Percentiles rank a stretch among this genome's conserved stretches.
Conservation (phyloP, 192 early-diverging fungal genomes). For the Linnemannia hyalina region DNA sequence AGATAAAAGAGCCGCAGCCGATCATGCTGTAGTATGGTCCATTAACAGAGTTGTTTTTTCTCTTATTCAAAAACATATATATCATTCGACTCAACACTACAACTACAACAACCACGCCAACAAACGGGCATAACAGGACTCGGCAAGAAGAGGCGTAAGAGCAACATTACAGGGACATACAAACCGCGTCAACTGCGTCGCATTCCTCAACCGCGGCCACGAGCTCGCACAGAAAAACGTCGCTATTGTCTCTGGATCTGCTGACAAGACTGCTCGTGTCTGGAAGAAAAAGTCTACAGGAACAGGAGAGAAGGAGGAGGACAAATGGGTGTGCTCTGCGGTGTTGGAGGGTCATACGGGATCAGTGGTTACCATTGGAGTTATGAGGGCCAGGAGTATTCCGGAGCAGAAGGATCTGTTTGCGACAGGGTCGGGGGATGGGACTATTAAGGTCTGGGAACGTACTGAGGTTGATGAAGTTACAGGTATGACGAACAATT, state of each 20-base stretch:
- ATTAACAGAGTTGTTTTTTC: not conserved
- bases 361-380: constrained; percentile 76
- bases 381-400: constrained; percentile 62
- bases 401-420: constrained; percentile 63
- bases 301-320: constrained; percentile 26
- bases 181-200: constrained; percentile 81
- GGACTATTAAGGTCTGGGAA: constrained; percentile 79
- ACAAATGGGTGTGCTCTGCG: constrained; percentile 72
- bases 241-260: constrained; percentile 82
- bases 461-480: constrained; percentile 54
- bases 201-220: constrained; percentile 71
- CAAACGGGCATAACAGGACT: constrained; percentile 50
- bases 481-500: constrained; percentile 41
- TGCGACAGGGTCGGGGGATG: constrained; percentile 79
- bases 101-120: not conserved
- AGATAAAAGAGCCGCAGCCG: not conserved
- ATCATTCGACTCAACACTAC: not conserved
- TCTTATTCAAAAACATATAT: not conserved
- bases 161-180: constrained; percentile 82
- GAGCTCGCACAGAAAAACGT: constrained; percentile 64
- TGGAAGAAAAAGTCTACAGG: constrained; percentile 67
- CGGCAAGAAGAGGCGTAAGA: constrained; percentile 59
- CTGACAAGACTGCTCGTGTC: constrained; percentile 81
- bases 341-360: constrained; percentile 76
- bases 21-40: not conserved